Conservation (phyloP, 140 eudicot species). For the Flaveria floridana region DNA sequence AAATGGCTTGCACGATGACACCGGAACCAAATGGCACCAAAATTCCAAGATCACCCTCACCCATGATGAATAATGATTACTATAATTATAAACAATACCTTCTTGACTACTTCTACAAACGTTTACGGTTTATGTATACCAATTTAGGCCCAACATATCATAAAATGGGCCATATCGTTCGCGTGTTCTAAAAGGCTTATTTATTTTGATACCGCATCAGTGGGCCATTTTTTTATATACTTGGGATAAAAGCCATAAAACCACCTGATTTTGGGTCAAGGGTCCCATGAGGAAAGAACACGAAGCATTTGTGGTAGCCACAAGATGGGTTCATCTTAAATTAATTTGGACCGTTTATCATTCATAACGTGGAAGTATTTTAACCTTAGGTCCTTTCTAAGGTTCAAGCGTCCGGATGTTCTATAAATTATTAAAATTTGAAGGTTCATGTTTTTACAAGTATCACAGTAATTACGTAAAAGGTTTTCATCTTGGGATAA, state of each 20-base stretch:
- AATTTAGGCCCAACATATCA: not conserved
- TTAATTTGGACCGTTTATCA: slow-evolving; percentile 2
- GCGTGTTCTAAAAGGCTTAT: no score
- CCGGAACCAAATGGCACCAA: not conserved
- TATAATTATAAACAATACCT: not conserved
- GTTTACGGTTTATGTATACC: not conserved
- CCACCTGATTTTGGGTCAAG: not conserved
- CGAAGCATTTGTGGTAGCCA: slow-evolving; percentile 2
- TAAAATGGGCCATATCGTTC: not conserved
- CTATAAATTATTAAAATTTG: not conserved
- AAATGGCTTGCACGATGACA: not conserved
- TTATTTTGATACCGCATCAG: not conserved
- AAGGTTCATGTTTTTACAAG: not conserved
- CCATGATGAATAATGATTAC: not conserved
- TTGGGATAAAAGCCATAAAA: not conserved
- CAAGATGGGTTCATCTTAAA: not conserved
- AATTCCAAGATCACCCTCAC: no score
- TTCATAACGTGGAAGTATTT: not conserved
- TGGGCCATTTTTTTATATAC: not conserved
- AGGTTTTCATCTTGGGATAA: no score
- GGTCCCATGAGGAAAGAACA: not conserved
- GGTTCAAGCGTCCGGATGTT: not conserved
- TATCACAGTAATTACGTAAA: no score
- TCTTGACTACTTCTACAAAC: not conserved
- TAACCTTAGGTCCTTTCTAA: not conserved